phyloP scores from a whole-genome alignment of 306 rosid genomes.

The Argentina anserina region DNA sequence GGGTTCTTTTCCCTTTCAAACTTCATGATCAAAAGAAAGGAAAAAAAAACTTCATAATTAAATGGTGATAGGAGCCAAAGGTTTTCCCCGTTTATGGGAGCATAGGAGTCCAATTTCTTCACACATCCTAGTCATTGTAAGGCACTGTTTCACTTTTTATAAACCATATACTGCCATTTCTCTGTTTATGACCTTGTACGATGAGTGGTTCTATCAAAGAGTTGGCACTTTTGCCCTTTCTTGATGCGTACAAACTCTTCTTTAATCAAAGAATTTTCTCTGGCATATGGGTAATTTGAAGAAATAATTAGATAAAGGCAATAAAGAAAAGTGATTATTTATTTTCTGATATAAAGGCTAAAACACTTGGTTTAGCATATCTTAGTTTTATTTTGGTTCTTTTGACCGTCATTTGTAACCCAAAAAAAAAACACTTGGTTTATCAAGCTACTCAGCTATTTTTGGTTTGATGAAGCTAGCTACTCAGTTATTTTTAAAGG shows the following conservation, averaged over 20 bases:
- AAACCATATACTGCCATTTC: constrained; percentile 5
- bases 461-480: too few relatives aligned
- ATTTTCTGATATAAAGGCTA: too few relatives aligned
- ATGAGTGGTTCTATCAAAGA: constrained; percentile 1
- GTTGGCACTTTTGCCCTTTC: background rate
- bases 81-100: background rate
- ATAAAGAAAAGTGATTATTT: too few relatives aligned
- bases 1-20: background rate
- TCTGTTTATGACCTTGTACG: background rate
- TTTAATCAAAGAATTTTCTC: too few relatives aligned
- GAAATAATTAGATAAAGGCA: too few relatives aligned
- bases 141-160: background rate
- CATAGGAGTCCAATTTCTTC: background rate
- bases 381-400: too few relatives aligned
- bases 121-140: background rate
- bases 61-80: background rate
- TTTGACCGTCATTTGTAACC: too few relatives aligned
- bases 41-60: background rate
- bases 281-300: too few relatives aligned
- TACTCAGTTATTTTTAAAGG: too few relatives aligned
- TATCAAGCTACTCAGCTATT: too few relatives aligned
- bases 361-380: too few relatives aligned
- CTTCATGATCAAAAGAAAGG: background rate
- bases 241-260: background rate
- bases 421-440: too few relatives aligned